phyloP scores from a whole-genome alignment of 176 grass and related monocot species.

The Triticum turgidum region DNA sequence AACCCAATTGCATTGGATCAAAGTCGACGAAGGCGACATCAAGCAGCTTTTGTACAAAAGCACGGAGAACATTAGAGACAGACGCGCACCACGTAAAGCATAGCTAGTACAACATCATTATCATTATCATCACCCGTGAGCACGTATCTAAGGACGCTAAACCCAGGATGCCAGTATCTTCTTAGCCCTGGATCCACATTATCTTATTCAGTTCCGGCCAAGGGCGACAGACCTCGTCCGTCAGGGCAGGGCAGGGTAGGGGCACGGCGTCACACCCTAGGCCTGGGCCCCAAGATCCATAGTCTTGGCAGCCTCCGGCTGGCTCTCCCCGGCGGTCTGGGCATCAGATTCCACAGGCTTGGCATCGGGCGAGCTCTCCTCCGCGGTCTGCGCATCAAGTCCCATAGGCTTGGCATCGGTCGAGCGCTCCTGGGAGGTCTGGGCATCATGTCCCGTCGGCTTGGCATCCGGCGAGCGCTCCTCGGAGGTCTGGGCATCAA shows the following conservation, averaged over 20 bases:
- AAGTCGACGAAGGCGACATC: not conserved
- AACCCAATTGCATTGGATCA: slow-evolving; percentile 1
- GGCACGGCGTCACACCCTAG: not conserved
- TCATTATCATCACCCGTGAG: not conserved
- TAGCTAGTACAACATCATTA: not conserved
- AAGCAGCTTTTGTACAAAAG: not conserved
- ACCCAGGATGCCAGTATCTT: not conserved
- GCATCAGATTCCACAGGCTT: not conserved
- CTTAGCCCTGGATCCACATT: not conserved
- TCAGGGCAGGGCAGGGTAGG: not conserved
- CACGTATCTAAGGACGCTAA: not conserved
- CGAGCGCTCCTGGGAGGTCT: not conserved
- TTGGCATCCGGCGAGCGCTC: not conserved
- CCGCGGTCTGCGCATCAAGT: not conserved
- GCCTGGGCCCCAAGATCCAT: not conserved
- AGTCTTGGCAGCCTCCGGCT: not conserved
- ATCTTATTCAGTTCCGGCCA: slow-evolving; percentile 1
- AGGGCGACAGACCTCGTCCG: not conserved
- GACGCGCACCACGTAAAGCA: not conserved
- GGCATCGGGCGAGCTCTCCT: not conserved
- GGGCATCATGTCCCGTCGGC: not conserved
- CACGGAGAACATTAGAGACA: not conserved
- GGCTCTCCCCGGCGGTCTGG: not conserved
- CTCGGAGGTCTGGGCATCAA: not conserved
- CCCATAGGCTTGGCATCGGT: not conserved